Evolutionary conservation across 192 early-diverging fungal species (phyloP), one percentile per base, ranked within the genome.

Genomic region (Coemansia sp.): DNA sequence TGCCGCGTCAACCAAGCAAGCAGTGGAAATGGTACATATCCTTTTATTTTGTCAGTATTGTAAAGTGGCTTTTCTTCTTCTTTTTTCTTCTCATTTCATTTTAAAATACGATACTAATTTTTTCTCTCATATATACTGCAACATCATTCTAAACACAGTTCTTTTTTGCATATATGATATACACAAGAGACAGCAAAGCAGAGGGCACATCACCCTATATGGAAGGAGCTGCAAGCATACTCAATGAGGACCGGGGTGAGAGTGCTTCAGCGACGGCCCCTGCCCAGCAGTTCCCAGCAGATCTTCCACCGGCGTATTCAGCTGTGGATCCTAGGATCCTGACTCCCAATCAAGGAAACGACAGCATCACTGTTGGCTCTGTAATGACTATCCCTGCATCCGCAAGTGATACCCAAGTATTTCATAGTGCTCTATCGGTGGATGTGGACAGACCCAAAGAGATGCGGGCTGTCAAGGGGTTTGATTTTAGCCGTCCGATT

Each of bases 291-390:
- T 11, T 8, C 30, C 5, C 30, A 32, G 5, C 30, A 0, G 55
- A 58, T 9, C 39, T 58, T 33, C 67, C 67, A 14, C 67, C 67
- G 30, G 54, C 53, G 22, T 70, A 70, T 40, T 70, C 67, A 13
- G 18, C 40, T 14, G 45, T 43, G 4, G 67, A 70, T 30, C 67
- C 67, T 4, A 57, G 56, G 27, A 37, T 37, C 11, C 30, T 11
- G 30, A 32, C n/a, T n/a, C n/a, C n/a, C n/a, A n/a, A n/a, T n/a
- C n/a, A n/a, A n/a, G n/a, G n/a, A n/a, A n/a, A n/a, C n/a, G n/a
- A n/a, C n/a, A n/a, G n/a, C n/a, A n/a, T n/a, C n/a, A n/a, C n/a
- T n/a, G n/a, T n/a, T n/a, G n/a, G n/a, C n/a, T n/a, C n/a, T n/a
- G n/a, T n/a, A n/a, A n/a, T n/a, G n/a, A n/a, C n/a, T n/a, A n/a